phyloP scores from a whole-genome alignment of 257 asterid genomes.

The Nicotiana tomentosiformis region DNA sequence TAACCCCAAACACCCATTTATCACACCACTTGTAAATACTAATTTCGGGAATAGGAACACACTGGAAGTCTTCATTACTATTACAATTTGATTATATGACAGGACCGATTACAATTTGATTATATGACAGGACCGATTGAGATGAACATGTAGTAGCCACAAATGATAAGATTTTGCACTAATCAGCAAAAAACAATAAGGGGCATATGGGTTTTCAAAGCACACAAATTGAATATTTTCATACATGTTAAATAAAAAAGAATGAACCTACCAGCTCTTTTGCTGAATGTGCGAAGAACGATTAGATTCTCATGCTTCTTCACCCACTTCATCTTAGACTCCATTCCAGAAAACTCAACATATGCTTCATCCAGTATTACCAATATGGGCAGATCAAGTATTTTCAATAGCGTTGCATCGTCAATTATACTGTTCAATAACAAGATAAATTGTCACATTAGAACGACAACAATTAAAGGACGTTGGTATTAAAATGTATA shows the following conservation, averaged over 20 bases:
- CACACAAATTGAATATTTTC: neutral
- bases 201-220: neutral
- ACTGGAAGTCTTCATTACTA: neutral
- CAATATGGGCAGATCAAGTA: slow-evolving; percentile 73
- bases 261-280: slow-evolving; percentile 75
- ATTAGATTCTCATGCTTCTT: slow-evolving; percentile 89
- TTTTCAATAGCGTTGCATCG: slow-evolving; percentile 57
- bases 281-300: slow-evolving; percentile 96
- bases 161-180: neutral
- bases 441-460: slow-evolving; percentile 6
- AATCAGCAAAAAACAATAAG: neutral
- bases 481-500: neutral
- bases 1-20: neutral
- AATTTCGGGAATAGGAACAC: neutral
- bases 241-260: neutral
- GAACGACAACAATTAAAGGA: neutral
- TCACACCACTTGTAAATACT: neutral
- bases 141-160: neutral
- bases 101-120: neutral
- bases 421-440: slow-evolving; percentile 63
- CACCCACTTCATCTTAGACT: slow-evolving; percentile 95
- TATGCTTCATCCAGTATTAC: slow-evolving; percentile 97
- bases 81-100: neutral
- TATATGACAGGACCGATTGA: neutral
- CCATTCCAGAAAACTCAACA: slow-evolving; percentile 81